Conservation (phyloP, 139 green algal species). For the Auxenochlorella pyrenoidosa region DNA sequence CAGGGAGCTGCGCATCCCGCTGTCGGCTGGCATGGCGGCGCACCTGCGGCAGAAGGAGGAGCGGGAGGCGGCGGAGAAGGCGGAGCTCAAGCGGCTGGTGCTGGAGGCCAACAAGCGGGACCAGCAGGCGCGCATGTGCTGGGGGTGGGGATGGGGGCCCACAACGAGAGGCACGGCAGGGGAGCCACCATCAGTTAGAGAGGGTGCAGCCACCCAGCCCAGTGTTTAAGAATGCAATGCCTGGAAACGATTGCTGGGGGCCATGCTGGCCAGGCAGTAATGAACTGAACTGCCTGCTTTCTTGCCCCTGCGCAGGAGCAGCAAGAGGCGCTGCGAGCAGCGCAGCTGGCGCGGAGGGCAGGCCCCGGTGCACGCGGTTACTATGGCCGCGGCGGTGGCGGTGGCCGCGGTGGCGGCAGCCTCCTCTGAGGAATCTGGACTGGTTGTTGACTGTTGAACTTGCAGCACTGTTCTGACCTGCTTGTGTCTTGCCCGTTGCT, state of each 20-base stretch:
- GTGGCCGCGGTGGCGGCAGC: neutral
- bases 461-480: too few species aligned
- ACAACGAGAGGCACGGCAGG: neutral
- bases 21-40: conserved; percentile 10
- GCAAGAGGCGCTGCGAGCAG: conserved; percentile 17
- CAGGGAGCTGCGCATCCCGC: conserved; percentile 40
- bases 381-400: conserved; percentile 12
- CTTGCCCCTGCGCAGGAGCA: conserved; percentile 1
- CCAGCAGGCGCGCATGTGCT: neutral
- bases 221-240: too few species aligned
- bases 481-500: too few species aligned
- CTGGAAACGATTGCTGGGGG: neutral
- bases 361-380: conserved; percentile 7
- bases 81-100: conserved; percentile 86
- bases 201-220: too few species aligned
- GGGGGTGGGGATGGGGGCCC: neutral
- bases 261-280: neutral
- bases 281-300: neutral
- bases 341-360: neutral
- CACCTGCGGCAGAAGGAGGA: conserved; percentile 27
- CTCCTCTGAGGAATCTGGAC: neutral
- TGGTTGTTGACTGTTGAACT: too few species aligned
- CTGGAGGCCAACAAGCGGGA: conserved; percentile 57
- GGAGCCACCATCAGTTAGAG: too few species aligned
- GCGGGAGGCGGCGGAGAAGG: conserved; percentile 61